Percentiles rank a stretch among this genome's conserved stretches.
These are phyloP conservation scores for Podila verticillata DNA, from an alignment of 192 early-diverging fungal genomes.

Conservation along the genomic window DNA sequence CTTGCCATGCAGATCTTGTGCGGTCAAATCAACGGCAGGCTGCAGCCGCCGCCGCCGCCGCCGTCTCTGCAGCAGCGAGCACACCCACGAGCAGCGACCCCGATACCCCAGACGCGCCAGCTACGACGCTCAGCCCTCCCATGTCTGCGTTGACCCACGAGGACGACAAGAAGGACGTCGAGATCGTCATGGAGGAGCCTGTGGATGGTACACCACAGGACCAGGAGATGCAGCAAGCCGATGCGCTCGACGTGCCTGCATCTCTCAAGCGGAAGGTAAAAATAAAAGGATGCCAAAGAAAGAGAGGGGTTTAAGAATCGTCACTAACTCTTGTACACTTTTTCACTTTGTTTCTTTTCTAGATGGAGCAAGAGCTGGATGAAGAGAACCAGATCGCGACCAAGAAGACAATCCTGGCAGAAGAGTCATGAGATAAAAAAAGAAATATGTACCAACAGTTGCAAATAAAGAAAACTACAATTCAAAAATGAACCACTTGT, in stretches of 20 bases:
- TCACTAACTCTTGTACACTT: not conserved
- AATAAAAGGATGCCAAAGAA: not conserved
- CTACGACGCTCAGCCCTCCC: conserved; percentile 2
- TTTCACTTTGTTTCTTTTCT: not conserved
- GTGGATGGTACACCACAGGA: not conserved
- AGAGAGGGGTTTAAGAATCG: too few species aligned
- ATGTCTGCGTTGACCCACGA: conserved; percentile 5
- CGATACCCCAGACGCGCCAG: not conserved
- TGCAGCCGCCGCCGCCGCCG: conserved; percentile 5
- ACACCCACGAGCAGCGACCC: not conserved
- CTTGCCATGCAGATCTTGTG: conserved; percentile 64
- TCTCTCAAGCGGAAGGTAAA: conserved; percentile 48
- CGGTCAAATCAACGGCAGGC: conserved; percentile 40
- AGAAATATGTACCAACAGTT: too few species aligned
- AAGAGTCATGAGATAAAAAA: too few species aligned
- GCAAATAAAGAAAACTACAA: too few species aligned
- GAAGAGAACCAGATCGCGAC: conserved; percentile 11
- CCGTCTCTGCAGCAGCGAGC: not conserved
- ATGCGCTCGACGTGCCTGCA: not conserved
- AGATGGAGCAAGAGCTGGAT: conserved; percentile 29
- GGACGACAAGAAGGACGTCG: not conserved
- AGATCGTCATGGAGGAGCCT: not conserved
- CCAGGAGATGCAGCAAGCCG: conserved; percentile 27
- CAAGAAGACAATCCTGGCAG: conserved; percentile 33
- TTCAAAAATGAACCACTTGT: too few species aligned